Evolutionary conservation across 1,139 yeast species (phyloP), one percentile per base, ranked within the genome.

Genomic region (Pichia sp.): DNA sequence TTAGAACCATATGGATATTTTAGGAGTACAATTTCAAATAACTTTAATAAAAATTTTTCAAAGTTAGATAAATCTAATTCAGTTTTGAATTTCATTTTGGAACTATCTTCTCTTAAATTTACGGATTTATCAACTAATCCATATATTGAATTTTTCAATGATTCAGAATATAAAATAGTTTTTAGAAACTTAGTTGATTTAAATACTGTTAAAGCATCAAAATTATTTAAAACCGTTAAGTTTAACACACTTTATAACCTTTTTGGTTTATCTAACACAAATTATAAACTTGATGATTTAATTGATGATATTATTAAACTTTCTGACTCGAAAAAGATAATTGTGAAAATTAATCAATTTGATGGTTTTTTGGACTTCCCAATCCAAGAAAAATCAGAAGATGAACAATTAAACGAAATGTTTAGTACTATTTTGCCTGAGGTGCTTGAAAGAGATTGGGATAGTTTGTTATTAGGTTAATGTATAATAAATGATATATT

Each of bases 1-100:
- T 11, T 47, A 7, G 51, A 48, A 39, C 43, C 45, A 11, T 48
- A 48, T 32, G 51, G 51, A 18, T 48, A 27, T 29, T 33, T 40
- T 4, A 47, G 43, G 31, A 28, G 36, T 10, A 33, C 40, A 5
- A 37, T 44, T 4, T 18, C 33, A 1, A 31, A 43, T 11, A 28
- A 28, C 4, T 36, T 26, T 27, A 9, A 5, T 26, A 10, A 27
- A 26, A 9, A 10, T 9, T 2, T 9, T 9, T 9, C 6, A 26
- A 5, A 7, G 7, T 26, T 36, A 10, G 6, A 10, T 26, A 4
- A 36, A 26, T 26, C 18, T 10, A 36, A 36, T 36, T 26, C 7
- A 6, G 7, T 30, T 6, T 6, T 30, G 32, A 30, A 27, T 26
- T 36, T 10, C 7, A 10, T 27, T 18, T 18, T 18, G 18, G 10